Evolutionary conservation across 192 early-diverging fungal genomes (phyloP).

Genomic region (Podila horticola): DNA sequence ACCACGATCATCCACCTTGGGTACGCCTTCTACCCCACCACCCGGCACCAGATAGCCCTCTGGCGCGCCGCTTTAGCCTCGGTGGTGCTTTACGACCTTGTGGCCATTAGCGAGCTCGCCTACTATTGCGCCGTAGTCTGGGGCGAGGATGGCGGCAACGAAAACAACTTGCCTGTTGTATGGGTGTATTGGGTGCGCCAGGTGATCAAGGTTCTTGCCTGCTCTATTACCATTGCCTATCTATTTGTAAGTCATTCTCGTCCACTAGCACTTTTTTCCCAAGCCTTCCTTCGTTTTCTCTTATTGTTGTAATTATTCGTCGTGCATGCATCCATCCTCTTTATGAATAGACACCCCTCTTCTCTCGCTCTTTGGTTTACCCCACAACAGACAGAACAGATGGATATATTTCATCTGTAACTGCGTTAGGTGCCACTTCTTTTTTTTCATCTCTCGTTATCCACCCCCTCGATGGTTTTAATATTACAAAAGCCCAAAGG

Average conservation of each 20-base stretch:
- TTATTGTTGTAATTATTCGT: too few relatives aligned
- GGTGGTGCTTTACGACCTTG: constrained; percentile 38
- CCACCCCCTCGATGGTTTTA: too few relatives aligned
- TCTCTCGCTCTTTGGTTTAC: too few relatives aligned
- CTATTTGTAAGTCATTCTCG: constrained; percentile 43
- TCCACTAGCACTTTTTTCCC: not conserved
- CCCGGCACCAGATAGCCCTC: constrained; percentile 43
- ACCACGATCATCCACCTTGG: constrained; percentile 49
- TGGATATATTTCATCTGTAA: too few relatives aligned
- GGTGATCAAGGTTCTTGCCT: constrained; percentile 34
- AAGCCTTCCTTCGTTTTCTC: too few relatives aligned
- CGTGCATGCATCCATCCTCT: too few relatives aligned
- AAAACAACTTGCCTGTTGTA: constrained; percentile 5
- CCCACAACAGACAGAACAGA: too few relatives aligned
- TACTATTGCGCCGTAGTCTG: constrained; percentile 45
- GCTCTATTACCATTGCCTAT: constrained; percentile 38
- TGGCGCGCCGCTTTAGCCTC: constrained; percentile 45
- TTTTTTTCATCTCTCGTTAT: too few relatives aligned
- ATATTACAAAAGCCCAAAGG: too few relatives aligned
- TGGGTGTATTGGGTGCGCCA: constrained; percentile 49
- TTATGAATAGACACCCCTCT: not conserved
- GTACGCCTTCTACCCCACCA: constrained; percentile 49
- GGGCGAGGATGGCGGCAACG: not conserved
- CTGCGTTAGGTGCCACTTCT: too few relatives aligned
- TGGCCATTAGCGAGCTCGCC: constrained; percentile 32